Conservation (phyloP, 305 asterid genomes). For the Fraxinus dipetala region DNA sequence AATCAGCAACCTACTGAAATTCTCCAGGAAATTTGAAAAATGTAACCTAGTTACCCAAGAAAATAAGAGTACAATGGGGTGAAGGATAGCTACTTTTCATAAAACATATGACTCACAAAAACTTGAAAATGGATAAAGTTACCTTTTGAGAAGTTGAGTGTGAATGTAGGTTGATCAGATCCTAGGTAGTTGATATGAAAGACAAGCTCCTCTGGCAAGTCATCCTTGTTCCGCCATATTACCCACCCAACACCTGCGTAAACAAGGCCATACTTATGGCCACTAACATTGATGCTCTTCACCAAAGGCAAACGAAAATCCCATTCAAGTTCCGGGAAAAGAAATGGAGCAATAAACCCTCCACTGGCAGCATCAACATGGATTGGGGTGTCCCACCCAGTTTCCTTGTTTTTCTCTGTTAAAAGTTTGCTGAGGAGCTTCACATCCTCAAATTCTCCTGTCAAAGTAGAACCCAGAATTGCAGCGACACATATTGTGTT, state of each 20-base stretch:
- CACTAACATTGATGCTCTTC: slow-evolving; percentile 59
- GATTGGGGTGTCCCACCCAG: slow-evolving; percentile 68
- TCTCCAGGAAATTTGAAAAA: neutral
- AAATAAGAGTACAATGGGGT: neutral
- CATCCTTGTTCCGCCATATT: slow-evolving; percentile 56
- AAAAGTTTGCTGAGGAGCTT: slow-evolving; percentile 56
- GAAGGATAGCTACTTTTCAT: neutral
- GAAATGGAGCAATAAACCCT: slow-evolving; percentile 62
- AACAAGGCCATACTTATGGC: slow-evolving; percentile 39
- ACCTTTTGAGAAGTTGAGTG: slow-evolving; percentile 72
- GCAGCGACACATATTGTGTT: slow-evolving; percentile 66
- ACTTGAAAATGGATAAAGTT: slow-evolving; percentile 12
- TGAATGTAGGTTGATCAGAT: slow-evolving; percentile 69
- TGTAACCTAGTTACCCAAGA: neutral
- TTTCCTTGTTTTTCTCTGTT: slow-evolving; percentile 43
- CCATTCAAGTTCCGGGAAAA: slow-evolving; percentile 62
- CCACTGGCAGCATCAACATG: slow-evolving; percentile 80
- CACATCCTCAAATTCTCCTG: slow-evolving; percentile 69
- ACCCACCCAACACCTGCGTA: slow-evolving; percentile 71
- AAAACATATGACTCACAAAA: neutral
- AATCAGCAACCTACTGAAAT: neutral
- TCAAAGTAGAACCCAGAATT: slow-evolving; percentile 59
- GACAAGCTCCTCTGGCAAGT: slow-evolving; percentile 58
- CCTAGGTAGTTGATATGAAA: slow-evolving; percentile 69
- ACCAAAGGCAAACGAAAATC: slow-evolving; percentile 64